Evolutionary conservation across 2,329 filamentous ascomycete genomes (phyloP).

Genomic region (Aspergillus candidus): DNA sequence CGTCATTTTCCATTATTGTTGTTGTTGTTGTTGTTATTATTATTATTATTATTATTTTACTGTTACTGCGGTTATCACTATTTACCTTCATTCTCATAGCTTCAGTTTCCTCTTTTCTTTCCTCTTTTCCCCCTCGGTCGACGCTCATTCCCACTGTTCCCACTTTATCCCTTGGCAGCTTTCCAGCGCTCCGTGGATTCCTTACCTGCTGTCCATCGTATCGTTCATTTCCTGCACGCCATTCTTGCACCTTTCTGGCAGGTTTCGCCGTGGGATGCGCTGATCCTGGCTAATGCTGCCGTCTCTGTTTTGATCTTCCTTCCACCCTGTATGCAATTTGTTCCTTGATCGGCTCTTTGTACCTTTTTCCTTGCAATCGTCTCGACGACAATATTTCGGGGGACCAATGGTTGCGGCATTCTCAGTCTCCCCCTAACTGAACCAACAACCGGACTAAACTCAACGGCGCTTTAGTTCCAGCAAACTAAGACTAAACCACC

Average conservation of each 20-base stretch:
- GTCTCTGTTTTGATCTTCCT: too few species aligned
- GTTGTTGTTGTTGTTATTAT: slow-evolving; percentile 41
- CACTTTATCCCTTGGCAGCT: slow-evolving; percentile 16
- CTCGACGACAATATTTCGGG: too few species aligned
- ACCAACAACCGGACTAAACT: too few species aligned
- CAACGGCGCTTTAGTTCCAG: background rate
- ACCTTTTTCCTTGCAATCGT: too few species aligned
- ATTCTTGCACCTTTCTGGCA: slow-evolving; percentile 3
- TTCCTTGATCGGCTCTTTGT: too few species aligned
- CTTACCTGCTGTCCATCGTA: slow-evolving; percentile 14
- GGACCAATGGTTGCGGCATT: too few species aligned
- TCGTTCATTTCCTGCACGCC: slow-evolving; percentile 7
- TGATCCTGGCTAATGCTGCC: too few species aligned
- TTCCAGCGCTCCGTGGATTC: slow-evolving; percentile 7
- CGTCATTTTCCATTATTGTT: slow-evolving; percentile 28
- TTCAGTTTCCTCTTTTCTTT: slow-evolving; percentile 8
- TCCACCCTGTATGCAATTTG: too few species aligned
- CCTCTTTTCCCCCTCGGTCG: slow-evolving; percentile 6
- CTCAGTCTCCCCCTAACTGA: too few species aligned
- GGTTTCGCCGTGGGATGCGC: too few species aligned
- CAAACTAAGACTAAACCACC: slow-evolving; percentile 13
- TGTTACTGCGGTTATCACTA: background rate
- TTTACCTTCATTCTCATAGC: too few species aligned
- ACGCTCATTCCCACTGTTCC: slow-evolving; percentile 9
- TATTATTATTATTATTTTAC: slow-evolving; percentile 43